Conservation (phyloP, 345 rosid genomes). For the Linum usitatissimum region DNA sequence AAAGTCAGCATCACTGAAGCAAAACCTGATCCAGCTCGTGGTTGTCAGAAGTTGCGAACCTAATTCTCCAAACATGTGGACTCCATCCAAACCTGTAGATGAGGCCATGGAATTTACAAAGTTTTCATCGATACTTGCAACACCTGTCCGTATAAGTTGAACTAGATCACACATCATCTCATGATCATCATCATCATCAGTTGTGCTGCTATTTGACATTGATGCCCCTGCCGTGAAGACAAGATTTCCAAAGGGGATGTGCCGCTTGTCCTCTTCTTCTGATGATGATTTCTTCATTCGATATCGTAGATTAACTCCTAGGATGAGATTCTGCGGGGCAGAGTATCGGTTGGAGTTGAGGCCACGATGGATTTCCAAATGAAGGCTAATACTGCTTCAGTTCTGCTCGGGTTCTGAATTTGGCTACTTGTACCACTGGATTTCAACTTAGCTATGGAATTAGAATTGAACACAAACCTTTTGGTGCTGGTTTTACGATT, state of each 20-base stretch:
- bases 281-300: background rate
- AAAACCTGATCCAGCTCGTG: constrained; percentile 10
- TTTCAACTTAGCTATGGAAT: background rate
- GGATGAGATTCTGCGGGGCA: background rate
- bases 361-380: constrained; percentile 8
- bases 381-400: constrained; percentile 5
- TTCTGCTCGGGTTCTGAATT: background rate
- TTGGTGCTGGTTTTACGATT: background rate
- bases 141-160: background rate
- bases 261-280: too few relatives aligned
- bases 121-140: background rate
- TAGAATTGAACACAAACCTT: constrained; percentile 6
- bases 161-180: constrained; percentile 1
- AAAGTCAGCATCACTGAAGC: constrained; percentile 1
- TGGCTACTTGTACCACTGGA: background rate
- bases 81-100: background rate
- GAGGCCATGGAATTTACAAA: background rate
- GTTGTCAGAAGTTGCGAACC: background rate
- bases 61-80: background rate
- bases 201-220: background rate
- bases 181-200: background rate
- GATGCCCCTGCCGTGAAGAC: background rate
- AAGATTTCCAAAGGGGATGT: constrained; percentile 10
- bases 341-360: background rate
- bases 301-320: constrained; percentile 4